Evolutionary conservation across 2,329 filamentous ascomycete genomes (phyloP), one percentile per base, ranked within the genome.

Genomic region (Fusarium camptoceras): DNA sequence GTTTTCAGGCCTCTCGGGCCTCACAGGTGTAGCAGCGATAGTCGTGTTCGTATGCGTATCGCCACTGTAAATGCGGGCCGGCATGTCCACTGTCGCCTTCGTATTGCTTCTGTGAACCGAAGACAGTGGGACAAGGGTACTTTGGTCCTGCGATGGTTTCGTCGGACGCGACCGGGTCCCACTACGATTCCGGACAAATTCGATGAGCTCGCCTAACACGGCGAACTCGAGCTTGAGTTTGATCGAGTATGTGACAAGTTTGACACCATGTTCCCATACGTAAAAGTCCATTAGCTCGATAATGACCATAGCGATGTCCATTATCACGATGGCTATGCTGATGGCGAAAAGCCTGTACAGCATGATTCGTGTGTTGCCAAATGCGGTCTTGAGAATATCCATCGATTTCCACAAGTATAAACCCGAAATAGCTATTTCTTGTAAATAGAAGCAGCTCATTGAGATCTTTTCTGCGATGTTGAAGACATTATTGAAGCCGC

Each of bases 321-420:
- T 79, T 0, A 80, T 18, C 7, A 85, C 76, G n/a, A 85, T 80
- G 3, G 80, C 50, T 14, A 83, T 64, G 56, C 85, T 84, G 28
- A 84, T 80, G 9, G 76, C 73, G 10, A 66, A 64, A 2, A 73
- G 59, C 22, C 60, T 68, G 47, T 70, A 65, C 1, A 73, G 12
- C 43, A 71, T 58, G 3, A 6, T 50, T 20, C 44, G 37, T 12
- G 69, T 70, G 20, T 59, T 51, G 1, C 71, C 71, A 1, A 73
- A 59, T 0, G 71, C 60, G 1, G 70, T 73, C 5, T 44, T 55
- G 7, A 71, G 55, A 11, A 71, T 64, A 6, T 62, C 64, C 16
- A 55, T 15, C 6, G 66, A 65, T 20, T 68, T 65, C 64, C 67
- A 66, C 6, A 70, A 53, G 18, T 70, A 70, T 2, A 70, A 8